These are phyloP conservation scores for Puya raimondii DNA, from an alignment of 176 grass and related monocot genomes.

Conservation along the genomic window DNA sequence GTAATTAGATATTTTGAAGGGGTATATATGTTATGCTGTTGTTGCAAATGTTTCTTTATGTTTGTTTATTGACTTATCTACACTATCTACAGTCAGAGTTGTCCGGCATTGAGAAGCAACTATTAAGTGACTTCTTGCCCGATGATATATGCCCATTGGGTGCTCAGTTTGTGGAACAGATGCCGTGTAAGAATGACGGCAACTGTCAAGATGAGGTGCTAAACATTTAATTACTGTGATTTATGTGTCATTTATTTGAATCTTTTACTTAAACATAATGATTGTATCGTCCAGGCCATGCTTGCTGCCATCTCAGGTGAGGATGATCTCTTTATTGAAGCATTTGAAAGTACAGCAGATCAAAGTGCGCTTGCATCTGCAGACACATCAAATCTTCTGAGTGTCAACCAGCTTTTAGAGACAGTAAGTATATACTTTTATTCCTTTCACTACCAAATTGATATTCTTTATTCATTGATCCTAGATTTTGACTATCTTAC, in stretches of 20 bases:
- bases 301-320: constrained; percentile 44
- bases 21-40: too few species aligned
- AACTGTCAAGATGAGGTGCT: constrained; percentile 33
- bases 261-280: not conserved
- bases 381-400: constrained; percentile 56
- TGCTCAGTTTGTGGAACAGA: constrained; percentile 53
- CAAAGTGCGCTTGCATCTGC: constrained; percentile 19
- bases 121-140: constrained; percentile 80
- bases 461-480: not conserved
- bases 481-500: too few species aligned
- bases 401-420: constrained; percentile 80
- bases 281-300: constrained; percentile 22
- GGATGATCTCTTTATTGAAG: constrained; percentile 61
- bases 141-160: constrained; percentile 84
- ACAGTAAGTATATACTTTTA: constrained; percentile 39
- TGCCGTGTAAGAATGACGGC: constrained; percentile 35
- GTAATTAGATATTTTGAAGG: too few species aligned
- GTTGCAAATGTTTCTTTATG: too few species aligned
- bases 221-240: constrained; percentile 7
- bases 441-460: not conserved
- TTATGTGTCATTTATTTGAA: constrained; percentile 5
- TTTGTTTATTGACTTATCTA: constrained; percentile 10
- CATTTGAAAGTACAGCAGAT: constrained; percentile 50
- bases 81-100: constrained; percentile 61
- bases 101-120: constrained; percentile 53